Conservation (phyloP, 176 grass and related monocot genomes). For the Aegilops umbellulata region DNA sequence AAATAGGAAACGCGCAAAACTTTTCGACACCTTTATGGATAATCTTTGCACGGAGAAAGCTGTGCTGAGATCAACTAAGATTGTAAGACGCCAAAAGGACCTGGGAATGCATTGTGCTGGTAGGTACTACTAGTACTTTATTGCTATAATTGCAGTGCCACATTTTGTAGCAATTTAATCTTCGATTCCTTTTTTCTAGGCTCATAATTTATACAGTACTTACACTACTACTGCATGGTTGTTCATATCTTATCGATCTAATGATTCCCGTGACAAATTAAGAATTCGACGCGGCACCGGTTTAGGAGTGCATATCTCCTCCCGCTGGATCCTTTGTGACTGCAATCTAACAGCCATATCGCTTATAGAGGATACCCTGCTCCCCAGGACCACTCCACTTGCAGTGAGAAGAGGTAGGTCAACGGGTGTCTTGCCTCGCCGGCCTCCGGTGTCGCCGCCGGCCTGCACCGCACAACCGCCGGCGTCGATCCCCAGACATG, state of each 20-base stretch:
- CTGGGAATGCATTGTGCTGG: neutral
- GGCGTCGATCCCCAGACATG: constrained; percentile 25
- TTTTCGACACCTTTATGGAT: constrained; percentile 13
- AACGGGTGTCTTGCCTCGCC: constrained; percentile 32
- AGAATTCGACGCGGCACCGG: constrained; percentile 14
- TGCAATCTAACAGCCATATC: constrained; percentile 13
- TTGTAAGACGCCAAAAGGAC: neutral
- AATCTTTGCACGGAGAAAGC: constrained; percentile 19
- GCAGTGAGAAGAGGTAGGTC: constrained; percentile 7
- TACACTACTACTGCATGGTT: neutral
- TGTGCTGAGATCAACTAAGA: constrained; percentile 17
- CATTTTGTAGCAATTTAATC: neutral
- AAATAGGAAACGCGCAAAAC: neutral
- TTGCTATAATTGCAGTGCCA: neutral
- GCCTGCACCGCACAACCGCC: constrained; percentile 12
- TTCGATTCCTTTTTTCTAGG: neutral
- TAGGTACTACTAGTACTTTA: neutral
- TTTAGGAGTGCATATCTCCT: constrained; percentile 22
- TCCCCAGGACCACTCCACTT: constrained; percentile 31
- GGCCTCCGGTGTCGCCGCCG: constrained; percentile 3
- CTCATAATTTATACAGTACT: neutral
- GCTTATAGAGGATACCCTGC: constrained; percentile 4
- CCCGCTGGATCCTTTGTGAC: neutral
- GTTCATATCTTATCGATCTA: neutral
- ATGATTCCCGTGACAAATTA: constrained; percentile 25